phyloP scores from a whole-genome alignment of 768 basidiomycete species.

The Lactarius quietus region DNA sequence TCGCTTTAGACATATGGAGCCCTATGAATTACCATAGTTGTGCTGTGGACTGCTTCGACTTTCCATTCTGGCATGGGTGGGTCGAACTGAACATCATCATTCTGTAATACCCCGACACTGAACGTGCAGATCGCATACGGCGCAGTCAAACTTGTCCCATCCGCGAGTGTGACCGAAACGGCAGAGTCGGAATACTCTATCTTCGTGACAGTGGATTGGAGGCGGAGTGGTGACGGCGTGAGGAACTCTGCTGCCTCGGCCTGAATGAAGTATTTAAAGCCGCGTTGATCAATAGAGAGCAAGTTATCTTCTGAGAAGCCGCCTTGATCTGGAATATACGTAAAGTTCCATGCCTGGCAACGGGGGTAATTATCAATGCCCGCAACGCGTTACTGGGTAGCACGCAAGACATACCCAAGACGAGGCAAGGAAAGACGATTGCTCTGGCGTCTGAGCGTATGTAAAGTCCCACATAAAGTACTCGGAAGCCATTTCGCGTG shows the following conservation, averaged over 20 bases:
- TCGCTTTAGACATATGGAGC: background rate
- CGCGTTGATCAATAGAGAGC: conserved; percentile 49
- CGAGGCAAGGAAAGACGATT: conserved; percentile 52
- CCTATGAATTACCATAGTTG: conserved; percentile 47
- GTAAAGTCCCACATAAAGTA: conserved; percentile 52
- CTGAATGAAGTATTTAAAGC: conserved; percentile 54
- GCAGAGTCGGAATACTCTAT: conserved; percentile 43
- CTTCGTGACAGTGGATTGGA: conserved; percentile 47
- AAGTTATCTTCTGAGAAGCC: conserved; percentile 53
- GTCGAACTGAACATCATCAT: conserved; percentile 45
- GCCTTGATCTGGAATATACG: conserved; percentile 36
- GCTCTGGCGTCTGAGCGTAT: conserved; percentile 53
- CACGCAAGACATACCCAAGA: conserved; percentile 44
- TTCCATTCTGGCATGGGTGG: conserved; percentile 58
- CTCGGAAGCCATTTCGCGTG: conserved; percentile 50
- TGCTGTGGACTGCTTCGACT: conserved; percentile 55
- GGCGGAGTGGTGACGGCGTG: conserved; percentile 39
- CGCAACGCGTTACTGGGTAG: background rate
- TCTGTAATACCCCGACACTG: conserved; percentile 51
- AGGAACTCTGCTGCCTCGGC: conserved; percentile 56
- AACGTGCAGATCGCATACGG: conserved; percentile 46
- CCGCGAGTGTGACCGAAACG: conserved; percentile 42
- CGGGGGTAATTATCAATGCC: background rate
- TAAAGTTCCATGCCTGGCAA: conserved; percentile 56
- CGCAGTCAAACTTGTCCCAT: conserved; percentile 32